Evolutionary conservation across 139 green algal species (phyloP).

Genomic region (Gonium pectorale): DNA sequence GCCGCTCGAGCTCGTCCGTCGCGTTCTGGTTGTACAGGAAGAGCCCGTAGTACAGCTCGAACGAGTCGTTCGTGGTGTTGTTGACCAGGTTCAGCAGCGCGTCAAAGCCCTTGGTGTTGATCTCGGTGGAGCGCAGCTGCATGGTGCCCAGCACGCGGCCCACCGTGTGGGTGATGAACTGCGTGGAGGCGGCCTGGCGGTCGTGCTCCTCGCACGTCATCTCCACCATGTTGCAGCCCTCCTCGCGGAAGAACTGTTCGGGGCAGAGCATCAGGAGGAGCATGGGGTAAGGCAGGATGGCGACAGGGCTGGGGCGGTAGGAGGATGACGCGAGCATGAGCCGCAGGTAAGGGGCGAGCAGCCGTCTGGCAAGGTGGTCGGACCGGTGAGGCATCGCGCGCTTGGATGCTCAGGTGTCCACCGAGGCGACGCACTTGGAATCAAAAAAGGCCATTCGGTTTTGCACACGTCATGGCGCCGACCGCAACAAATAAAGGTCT

Average conservation of each 20-base stretch:
- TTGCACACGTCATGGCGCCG: too few relatives aligned
- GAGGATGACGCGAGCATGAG: too few relatives aligned
- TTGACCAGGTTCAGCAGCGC: conserved; percentile 94
- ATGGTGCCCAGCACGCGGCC: conserved; percentile 88
- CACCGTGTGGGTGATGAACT: conserved; percentile 99
- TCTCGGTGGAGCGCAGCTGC: conserved; percentile 81
- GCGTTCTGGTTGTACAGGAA: conserved; percentile 99
- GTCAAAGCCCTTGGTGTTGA: conserved; percentile 96
- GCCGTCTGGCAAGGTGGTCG: too few relatives aligned
- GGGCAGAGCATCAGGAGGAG: too few relatives aligned
- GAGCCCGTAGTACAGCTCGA: conserved; percentile 99
- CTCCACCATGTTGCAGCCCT: conserved; percentile 97
- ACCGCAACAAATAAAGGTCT: too few relatives aligned
- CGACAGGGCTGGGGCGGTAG: too few relatives aligned
- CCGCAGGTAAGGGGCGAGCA: too few relatives aligned
- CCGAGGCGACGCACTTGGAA: too few relatives aligned
- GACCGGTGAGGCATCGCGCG: too few relatives aligned
- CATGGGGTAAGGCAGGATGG: too few relatives aligned
- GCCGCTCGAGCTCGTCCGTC: conserved; percentile 73
- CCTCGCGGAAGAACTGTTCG: conserved; percentile 81
- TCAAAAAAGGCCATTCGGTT: too few relatives aligned
- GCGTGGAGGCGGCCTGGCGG: conserved; percentile 89
- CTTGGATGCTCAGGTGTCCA: too few relatives aligned
- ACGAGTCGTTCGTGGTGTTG: conserved; percentile 97
- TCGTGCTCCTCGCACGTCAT: conserved; percentile 99